Evolutionary conservation across 371 early-diverging fungal genomes (phyloP), one percentile per base, ranked within the genome.

Genomic region (Mucor piriformis): DNA sequence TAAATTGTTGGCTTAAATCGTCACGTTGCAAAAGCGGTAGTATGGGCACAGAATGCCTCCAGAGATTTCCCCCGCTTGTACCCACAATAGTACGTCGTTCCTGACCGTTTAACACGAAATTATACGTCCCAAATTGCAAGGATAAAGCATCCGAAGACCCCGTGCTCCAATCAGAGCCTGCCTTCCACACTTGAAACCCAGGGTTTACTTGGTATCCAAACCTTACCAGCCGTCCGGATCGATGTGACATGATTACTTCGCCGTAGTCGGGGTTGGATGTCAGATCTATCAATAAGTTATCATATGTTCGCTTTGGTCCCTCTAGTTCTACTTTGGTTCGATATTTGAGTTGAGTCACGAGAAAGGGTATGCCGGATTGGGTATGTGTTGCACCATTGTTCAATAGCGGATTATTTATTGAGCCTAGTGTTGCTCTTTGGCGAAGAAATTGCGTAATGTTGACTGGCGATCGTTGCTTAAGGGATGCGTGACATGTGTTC

Each of bases 141-240:
- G 46, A 24, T 10, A 18, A 24, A 21, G 25, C 46, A 11, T 46
- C 18, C 16, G 11, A 6, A 6, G 23, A 18, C 13, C 13, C 46
- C 23, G 12, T 46, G 16, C 18, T 25, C 43, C 40, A 25, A 1
- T 40, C 29, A 5, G 21, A 27, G 12, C 47, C 24, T n/a, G 43
- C 44, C 11, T 59, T 50, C 72, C 71, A 71, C 25, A 66, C 16
- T 11, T 61, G 56, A 46, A 71, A 74, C 2, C 48, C 55, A 42
- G 75, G 75, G 8, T 63, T 58, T 6, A 66, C 37, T 49, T 67
- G 69, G 35, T 74, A 74, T 33, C 69, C 72, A 57, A 54, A 73
- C n/a, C 46, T 7, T 3, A 2, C 18, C 11, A 46, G 18, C 12
- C 24, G 11, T 13, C 46, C 46, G 24, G 25, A 4, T 46, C 15